Percentiles rank a stretch among this genome's conserved stretches.
phyloP scores from a whole-genome alignment of 176 grass and related monocot species.

The Eragrostis curvula region DNA sequence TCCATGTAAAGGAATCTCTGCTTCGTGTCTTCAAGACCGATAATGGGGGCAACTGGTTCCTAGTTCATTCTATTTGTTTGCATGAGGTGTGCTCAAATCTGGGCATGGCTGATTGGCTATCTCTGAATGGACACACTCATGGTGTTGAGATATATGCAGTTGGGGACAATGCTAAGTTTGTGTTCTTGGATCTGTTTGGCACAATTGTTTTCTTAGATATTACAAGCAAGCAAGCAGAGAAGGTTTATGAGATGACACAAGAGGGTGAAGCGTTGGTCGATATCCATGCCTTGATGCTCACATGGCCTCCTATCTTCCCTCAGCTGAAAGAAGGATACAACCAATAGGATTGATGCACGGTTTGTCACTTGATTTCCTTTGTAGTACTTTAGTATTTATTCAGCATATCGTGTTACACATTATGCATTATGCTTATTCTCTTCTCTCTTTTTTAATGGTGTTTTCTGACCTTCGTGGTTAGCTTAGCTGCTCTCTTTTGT shows the following conservation, averaged over 20 bases:
- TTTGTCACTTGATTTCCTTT: background rate
- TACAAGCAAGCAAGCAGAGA: background rate
- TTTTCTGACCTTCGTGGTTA: no score
- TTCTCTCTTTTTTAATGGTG: no score
- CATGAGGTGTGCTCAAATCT: background rate
- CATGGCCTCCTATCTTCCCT: conserved; percentile 16
- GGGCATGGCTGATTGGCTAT: background rate
- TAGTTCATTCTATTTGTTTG: conserved; percentile 17
- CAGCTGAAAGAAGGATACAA: background rate
- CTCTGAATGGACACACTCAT: background rate
- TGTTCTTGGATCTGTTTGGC: conserved; percentile 7
- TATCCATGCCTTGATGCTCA: background rate
- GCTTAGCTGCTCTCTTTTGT: no score
- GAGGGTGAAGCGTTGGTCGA: conserved; percentile 1
- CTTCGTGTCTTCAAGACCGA: conserved; percentile 20
- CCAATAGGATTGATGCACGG: background rate
- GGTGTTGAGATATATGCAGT: background rate
- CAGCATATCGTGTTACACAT: no score
- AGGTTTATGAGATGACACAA: conserved; percentile 12
- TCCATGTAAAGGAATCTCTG: background rate
- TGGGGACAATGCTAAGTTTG: conserved; percentile 1
- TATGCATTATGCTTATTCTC: no score
- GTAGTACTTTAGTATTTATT: no score
- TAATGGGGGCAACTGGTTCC: background rate
- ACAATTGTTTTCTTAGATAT: conserved; percentile 9